A percentile compares a stretch with the other conserved stretches of the same genome.
phyloP scores from a whole-genome alignment of 805 yeast species.

The Sugiyamaella mastotermitis region DNA sequence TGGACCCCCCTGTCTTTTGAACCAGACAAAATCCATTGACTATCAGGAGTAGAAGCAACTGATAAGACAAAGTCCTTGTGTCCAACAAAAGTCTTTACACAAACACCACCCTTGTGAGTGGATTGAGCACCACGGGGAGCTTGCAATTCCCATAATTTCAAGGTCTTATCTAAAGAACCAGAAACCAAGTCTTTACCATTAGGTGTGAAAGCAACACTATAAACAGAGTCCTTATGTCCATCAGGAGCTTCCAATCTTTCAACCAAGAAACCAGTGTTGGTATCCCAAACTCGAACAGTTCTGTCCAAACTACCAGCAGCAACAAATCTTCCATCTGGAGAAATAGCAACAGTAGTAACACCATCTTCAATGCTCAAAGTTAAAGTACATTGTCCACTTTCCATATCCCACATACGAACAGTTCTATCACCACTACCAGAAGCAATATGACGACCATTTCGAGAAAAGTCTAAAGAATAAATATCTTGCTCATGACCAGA shows the following conservation, averaged over 20 bases:
- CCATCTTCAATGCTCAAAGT: conserved; percentile 94
- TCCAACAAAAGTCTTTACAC: conserved; percentile 91
- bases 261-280: conserved; percentile 82
- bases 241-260: conserved; percentile 91
- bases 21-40: conserved; percentile 85
- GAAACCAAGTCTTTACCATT: conserved; percentile 88
- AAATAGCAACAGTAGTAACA: conserved; percentile 94
- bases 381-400: conserved; percentile 80
- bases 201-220: conserved; percentile 88
- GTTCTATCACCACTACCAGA: conserved; percentile 97
- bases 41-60: conserved; percentile 91
- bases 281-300: conserved; percentile 96
- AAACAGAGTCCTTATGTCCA: conserved; percentile 94
- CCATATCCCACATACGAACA: conserved; percentile 93
- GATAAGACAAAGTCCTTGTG: conserved; percentile 94
- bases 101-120: conserved; percentile 38
- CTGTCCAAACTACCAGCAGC: conserved; percentile 97
- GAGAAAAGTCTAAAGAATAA: conserved; percentile 90
- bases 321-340: conserved; percentile 88
- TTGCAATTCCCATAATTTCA: conserved; percentile 88
- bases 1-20: conserved; percentile 96
- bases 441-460: conserved; percentile 87
- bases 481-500: conserved; percentile 97
- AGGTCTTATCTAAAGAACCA: conserved; percentile 93
- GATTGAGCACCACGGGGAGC: conserved; percentile 37